These are phyloP conservation scores for Lignosus rhinocerotis DNA, from an alignment of 1,284 basidiomycete species.

Conservation along the genomic window DNA sequence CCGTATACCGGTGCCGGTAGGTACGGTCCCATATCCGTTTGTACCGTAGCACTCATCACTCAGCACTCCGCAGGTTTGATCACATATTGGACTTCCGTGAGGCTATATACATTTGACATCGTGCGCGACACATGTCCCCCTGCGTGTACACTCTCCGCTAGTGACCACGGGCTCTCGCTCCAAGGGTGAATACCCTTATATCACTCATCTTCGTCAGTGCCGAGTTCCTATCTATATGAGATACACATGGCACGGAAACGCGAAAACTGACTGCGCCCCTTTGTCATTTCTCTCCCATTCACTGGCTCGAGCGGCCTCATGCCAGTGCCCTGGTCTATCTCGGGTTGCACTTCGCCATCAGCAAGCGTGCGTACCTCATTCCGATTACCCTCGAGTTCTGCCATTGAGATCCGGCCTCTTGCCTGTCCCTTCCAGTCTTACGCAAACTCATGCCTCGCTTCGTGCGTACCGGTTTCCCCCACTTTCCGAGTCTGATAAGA, in stretches of 20 bases:
- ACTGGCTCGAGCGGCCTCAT: conserved; percentile 27
- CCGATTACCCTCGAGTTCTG: conserved; percentile 1
- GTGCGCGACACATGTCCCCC: conserved; percentile 14
- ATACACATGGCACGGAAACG: conserved; percentile 6
- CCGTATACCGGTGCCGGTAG: conserved; percentile 12
- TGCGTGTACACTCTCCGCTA: not conserved
- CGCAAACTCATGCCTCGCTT: conserved; percentile 28
- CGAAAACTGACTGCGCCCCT: conserved; percentile 12
- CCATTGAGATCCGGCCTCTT: conserved; percentile 15
- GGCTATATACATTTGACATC: conserved; percentile 27
- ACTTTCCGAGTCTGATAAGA: not conserved
- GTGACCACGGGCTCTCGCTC: not conserved
- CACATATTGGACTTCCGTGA: conserved; percentile 25
- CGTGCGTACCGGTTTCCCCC: conserved; percentile 17
- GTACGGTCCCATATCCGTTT: conserved; percentile 14
- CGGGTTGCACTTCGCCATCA: conserved; percentile 27
- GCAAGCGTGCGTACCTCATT: conserved; percentile 25
- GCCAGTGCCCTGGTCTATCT: conserved; percentile 29
- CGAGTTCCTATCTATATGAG: conserved; percentile 8
- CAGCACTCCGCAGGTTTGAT: conserved; percentile 16
- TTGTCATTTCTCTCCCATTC: not conserved
- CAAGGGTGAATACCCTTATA: conserved; percentile 21
- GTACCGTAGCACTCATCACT: not conserved
- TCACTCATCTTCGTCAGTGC: conserved; percentile 26
- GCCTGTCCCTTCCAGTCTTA: conserved; percentile 21